phyloP scores from a whole-genome alignment of 208 protist genomes.

The Trypanosoma scelopori region DNA sequence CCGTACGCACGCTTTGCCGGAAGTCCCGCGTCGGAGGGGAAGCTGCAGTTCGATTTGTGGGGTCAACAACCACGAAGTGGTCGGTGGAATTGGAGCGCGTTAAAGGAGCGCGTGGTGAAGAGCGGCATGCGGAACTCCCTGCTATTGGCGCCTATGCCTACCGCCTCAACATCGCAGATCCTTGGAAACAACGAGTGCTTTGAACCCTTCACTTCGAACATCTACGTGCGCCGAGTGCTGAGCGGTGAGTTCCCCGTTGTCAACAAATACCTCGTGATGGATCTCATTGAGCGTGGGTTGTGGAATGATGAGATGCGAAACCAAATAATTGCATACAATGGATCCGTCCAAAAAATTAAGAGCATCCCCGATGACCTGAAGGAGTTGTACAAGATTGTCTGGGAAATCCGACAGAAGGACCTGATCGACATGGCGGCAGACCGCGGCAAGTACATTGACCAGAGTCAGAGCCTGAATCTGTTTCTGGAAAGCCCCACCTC shows the following conservation, averaged over 20 bases:
- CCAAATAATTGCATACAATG: constrained; percentile 95
- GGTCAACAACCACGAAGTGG: constrained; percentile 62
- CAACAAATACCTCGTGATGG: constrained; percentile 98
- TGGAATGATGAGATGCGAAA: constrained; percentile 96
- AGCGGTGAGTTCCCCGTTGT: constrained; percentile 99
- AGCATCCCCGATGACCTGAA: constrained; percentile 96
- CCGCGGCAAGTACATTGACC: constrained; percentile 98
- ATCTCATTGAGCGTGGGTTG: constrained; percentile 93
- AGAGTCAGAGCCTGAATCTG: constrained; percentile 98
- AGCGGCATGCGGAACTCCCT: constrained; percentile 98
- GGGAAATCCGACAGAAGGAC: constrained; percentile 97
- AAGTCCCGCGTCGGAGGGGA: constrained; percentile 94
- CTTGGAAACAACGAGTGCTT: constrained; percentile 99
- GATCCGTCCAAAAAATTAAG: constrained; percentile 94
- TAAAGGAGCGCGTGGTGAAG: constrained; percentile 88
- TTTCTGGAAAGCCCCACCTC: constrained; percentile 96
- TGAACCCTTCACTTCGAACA: constrained; percentile 99
- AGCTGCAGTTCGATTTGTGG: constrained; percentile 99
- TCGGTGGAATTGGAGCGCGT: constrained; percentile 96
- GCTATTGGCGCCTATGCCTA: constrained; percentile 99
- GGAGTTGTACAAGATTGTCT: constrained; percentile 98
- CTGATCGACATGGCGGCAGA: constrained; percentile 99
- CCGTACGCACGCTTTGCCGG: constrained; percentile 95
- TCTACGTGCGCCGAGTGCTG: constrained; percentile 98
- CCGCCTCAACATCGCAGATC: constrained; percentile 99